Base-by-base conservation (phyloP, 2,329 filamentous ascomycete species). In the Thielaviopsis populi region DNA sequence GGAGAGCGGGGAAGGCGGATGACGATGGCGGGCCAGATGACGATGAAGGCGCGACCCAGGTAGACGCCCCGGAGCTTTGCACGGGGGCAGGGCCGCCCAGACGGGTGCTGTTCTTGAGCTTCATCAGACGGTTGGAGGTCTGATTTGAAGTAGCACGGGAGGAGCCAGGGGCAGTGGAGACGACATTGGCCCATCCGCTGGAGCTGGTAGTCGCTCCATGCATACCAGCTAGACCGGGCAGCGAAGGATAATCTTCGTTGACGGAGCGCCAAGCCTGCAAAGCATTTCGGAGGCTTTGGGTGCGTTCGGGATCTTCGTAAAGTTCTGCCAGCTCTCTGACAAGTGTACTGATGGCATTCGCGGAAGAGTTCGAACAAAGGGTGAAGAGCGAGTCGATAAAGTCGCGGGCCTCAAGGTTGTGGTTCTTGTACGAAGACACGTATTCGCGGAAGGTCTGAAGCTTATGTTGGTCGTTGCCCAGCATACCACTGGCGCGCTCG, bases 181-280 rank as follows among this genome's bases (percentile, higher is more conserved):
- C 83, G 0, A 79, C 88, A 53, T 72, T 77, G 68, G 73, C 84
- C 84, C 87, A 83, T 65, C 81, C 82, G 64, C 77, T 80, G 10
- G 75, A 80, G 8, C 79, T 75, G 0, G 80, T 80, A 0, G 81
- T 80, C 3, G 77, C 79, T 30, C 85, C 84, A 43, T 85, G 80
- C 74, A 86, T 83, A 61, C 87, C 86, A 63, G 82, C 81, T 0
- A 89, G 80, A 0, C 87, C 87, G 1, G 92, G 91, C 0, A 97
- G 78, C 1, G 88, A 89, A 0, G 92, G 92, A 69, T 96, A 97
- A 72, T 96, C 91, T 74, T 96, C 91, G 68, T 95, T 95, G 75
- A 95, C 94, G 43, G 91, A 91, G 58, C 89, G 89, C 89, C 92
- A 96, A 74, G 96, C 89, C 69, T 90, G 89, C 91, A 92, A 96